Base-by-base conservation (phyloP, 192 early-diverging fungal genomes). In the Spinellus fusiger region DNA sequence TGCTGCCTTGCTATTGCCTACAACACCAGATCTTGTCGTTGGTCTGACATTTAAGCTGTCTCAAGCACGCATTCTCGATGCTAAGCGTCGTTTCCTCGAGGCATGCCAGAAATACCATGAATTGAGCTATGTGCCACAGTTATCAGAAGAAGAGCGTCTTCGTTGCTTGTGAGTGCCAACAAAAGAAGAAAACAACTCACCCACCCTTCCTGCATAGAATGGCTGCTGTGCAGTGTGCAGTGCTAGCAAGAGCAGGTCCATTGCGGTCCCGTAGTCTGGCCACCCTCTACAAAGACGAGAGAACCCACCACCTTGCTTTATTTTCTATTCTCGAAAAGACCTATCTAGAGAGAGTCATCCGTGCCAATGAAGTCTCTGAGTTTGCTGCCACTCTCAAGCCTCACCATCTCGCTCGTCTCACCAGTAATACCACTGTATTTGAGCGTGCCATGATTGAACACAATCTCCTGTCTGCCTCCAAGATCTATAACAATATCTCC, bases 361-460 rank as follows among this genome's bases (percentile, higher is more conserved):
- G 85, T 32, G 77, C 77, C 10, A 67, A 77, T 8, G 92, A 97
- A 71, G 88, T 95, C 12, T 86, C 82, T 26, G 85, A 89, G 52
- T 96, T 96, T 64, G 77, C 81, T 10, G 62, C 65, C 54, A 83
- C 82, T 4, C 77, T 96, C 16, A 84, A 85, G 56, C 74, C 78
- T 34, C 93, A 95, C 71, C 93, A 95, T 60, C 62, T 84, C 13
- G 92, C 93, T 8, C 58, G 73, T 46, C 69, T 96, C 34, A 73
- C 80, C 1, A 90, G 89, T 51, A 82, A 86, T 27, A 86, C 83
- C 22, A 92, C 90, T 7, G 90, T 93, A 1, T 78, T 98, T 18
- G 93, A 92, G 68, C 80, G 90, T 2, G 96, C 94, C 7, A 93
- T 98, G 23, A 93, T 91, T 38, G 93, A 98, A 73, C 96, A 98